Percentiles rank a stretch among this genome's conserved stretches.
phyloP scores from a whole-genome alignment of 495 filamentous ascomycete genomes.

The Lichenothelia convexa region DNA sequence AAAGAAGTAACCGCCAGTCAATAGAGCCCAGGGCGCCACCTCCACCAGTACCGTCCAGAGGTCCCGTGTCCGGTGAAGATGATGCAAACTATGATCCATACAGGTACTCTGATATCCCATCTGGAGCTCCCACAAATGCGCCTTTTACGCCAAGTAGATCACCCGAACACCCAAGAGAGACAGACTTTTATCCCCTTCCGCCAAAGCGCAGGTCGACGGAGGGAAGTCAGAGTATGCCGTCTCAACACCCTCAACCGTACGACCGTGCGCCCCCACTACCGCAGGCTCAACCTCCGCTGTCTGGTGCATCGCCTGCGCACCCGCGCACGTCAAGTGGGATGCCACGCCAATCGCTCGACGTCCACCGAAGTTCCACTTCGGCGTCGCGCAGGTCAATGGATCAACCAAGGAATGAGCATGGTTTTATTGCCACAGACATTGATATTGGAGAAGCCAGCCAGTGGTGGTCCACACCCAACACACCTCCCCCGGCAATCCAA shows the following conservation, averaged over 20 bases:
- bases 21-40: conserved; percentile 21
- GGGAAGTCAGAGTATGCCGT: conserved; percentile 16
- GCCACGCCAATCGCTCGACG: conserved; percentile 51
- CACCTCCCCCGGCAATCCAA: conserved; percentile 63
- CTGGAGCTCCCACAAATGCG: conserved; percentile 6
- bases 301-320: conserved; percentile 3
- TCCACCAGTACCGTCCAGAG: conserved; percentile 14
- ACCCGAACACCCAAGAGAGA: conserved; percentile 8
- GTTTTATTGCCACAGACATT: conserved; percentile 71
- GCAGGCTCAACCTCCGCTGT: conserved; percentile 3
- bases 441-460: conserved; percentile 51
- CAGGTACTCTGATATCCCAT: conserved; percentile 12
- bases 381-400: conserved; percentile 58
- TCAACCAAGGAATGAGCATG: conserved; percentile 47
- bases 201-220: conserved; percentile 20
- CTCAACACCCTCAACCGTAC: conserved; percentile 11
- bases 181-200: conserved; percentile 16
- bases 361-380: conserved; percentile 30
- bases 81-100: conserved; percentile 25
- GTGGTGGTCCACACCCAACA: conserved; percentile 71
- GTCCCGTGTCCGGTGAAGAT: conserved; percentile 3
- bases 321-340: conserved; percentile 5
- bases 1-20: conserved; percentile 14
- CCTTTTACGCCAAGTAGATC: too few relatives aligned
- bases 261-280: conserved; percentile 6